Base-by-base conservation (phyloP, 345 rosid species). In the Angophora floribunda region DNA sequence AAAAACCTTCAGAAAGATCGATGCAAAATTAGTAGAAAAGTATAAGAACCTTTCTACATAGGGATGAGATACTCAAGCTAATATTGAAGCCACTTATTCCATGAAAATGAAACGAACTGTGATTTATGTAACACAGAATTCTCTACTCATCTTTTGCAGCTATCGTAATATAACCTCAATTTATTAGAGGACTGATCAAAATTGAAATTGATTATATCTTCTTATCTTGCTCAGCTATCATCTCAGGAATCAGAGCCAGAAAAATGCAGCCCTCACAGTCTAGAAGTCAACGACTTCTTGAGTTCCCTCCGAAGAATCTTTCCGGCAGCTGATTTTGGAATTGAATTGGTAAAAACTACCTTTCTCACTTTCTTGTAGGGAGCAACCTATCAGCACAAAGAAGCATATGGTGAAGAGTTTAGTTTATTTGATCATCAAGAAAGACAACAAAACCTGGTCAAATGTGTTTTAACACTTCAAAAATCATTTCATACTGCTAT, bases 341-440 rank as follows among this genome's bases (percentile, higher is more conserved):
- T 95, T 21, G 91, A 89, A 89, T 67, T 51, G 36, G 92, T 92
- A 88, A 97, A 95, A 45, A 94, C 86, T 89, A 96, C 99, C 91
- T 90, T 95, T 88, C 96, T 95, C 90, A 95, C 97, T 90, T 94
- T 97, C 95, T 95, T 96, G 88, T 95, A 91, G n/a, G 99, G 97
- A 4, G 99, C 93, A 89, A 96, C 99, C 99, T 97, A 90, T 52
- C 13, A 90, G 30, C 26, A 65, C 85, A 51, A 24, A 50, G 7
- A 78, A 90, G 67, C 15, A 7, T 51, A 16, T 41, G 50, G 47
- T 28, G 52, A 6, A 88, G 59, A 55, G n/a, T 86, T 28, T 22
- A 52, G 55, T 7, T 85, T 61, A 75, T 75, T 75, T 41, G 26
- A 75, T 41, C 84, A 41, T 75, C 49, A 75, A 41, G 4, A 41